These are phyloP conservation scores for Xylaria intraflava DNA, from an alignment of 495 filamentous ascomycete species.

Conservation along the genomic window DNA sequence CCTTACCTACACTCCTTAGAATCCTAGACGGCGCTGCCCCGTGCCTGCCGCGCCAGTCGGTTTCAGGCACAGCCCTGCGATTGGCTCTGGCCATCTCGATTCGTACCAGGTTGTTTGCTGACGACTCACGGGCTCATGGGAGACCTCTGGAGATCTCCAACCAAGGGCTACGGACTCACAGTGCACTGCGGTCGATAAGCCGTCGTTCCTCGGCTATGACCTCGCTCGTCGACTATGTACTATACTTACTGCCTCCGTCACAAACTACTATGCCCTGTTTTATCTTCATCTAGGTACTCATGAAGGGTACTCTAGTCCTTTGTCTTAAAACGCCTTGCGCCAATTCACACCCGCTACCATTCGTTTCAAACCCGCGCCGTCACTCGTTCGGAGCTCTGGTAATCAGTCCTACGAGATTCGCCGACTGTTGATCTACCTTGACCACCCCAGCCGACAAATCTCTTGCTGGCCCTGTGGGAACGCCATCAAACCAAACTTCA, in stretches of 20 bases:
- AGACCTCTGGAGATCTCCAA: not conserved
- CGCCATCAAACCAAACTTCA: not conserved
- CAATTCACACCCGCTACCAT: not conserved
- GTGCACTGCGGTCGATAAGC: not conserved
- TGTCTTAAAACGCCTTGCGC: not conserved
- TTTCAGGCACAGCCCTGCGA: not conserved
- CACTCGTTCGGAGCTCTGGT: slow-evolving; percentile 3
- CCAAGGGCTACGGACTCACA: not conserved
- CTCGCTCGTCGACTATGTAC: not conserved
- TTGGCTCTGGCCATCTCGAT: too few relatives aligned
- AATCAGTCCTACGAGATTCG: not conserved
- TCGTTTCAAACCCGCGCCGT: not conserved
- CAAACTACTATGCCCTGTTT: not conserved
- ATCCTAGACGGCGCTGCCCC: too few relatives aligned
- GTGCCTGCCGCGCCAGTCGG: not conserved
- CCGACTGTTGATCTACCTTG: not conserved
- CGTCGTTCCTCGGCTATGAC: not conserved
- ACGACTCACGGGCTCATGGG: too few relatives aligned
- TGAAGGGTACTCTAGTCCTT: not conserved
- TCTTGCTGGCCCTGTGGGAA: slow-evolving; percentile 12
- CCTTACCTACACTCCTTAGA: too few relatives aligned
- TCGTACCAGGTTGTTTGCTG: too few relatives aligned
- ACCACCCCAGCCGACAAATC: slow-evolving; percentile 4
- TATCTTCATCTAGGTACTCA: not conserved
- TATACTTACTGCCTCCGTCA: not conserved